Evolutionary conservation across 208 protist species (phyloP), one percentile per base, ranked within the genome.

Genomic region (Trypanosomatidae sp.): DNA sequence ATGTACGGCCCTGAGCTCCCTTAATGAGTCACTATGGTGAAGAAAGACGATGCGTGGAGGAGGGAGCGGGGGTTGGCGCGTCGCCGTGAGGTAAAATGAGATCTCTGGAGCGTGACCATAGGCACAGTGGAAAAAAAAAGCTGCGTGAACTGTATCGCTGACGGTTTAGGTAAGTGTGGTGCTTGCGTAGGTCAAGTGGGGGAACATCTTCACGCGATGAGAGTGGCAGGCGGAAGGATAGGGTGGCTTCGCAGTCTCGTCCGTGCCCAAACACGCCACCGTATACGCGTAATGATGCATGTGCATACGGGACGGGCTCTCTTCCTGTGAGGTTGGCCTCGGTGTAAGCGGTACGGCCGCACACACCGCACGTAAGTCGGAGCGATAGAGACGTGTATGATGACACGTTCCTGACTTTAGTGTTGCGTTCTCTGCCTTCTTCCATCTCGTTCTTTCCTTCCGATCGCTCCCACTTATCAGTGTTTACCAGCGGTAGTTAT

Each of bases 1-100:
- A 77, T 78, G 69, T 89, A 90, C 59, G 82, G 85, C 6, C 88
- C 85, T 1, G 88, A 92, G 69, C 88, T 80, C 22, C 10, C 39
- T 13, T 87, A 53, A 73, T 7, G 58, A 4, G 33, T 6, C 3
- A 8, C 13, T n/a, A 22, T n/a, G 19, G 8, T 25, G 28, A 9
- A n/a, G 58, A 9, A n/a, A 43, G 33, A 43, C 13, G 13, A 53
- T 13, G 19, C 2, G 13, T 39, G 19, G 3, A 10, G 28, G 33
- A 6, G 33, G 6, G 6, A 17, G 41, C 5, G 58, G 33, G 58
- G 7, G 17, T 1, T 36, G 33, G 17, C 25, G 58, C 28, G 28
- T 17, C 15, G 58, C 28, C 1, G 58, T 43, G 13, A 25, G 33
- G 33, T 4, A 64, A 33, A 10, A 39, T 39, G 36, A 33, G 17